Conservation (phyloP, 345 rosid species). For the Euphorbia peplus region DNA sequence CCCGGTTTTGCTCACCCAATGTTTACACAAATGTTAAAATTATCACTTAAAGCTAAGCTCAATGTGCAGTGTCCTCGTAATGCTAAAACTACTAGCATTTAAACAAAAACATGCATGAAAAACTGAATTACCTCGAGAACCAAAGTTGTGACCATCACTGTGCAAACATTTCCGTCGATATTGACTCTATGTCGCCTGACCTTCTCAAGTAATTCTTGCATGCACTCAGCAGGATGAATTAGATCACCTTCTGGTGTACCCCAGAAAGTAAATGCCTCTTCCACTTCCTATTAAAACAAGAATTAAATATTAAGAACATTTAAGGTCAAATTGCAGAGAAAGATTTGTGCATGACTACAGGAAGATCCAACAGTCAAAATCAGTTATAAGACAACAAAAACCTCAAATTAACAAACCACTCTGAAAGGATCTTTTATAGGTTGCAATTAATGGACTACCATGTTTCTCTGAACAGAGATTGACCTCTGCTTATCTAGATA, state of each 20-base stretch:
- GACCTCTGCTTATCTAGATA: neutral
- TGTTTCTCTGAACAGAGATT: neutral
- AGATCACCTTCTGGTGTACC: constrained; percentile 82
- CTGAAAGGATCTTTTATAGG: neutral
- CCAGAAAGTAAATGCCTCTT: constrained; percentile 86
- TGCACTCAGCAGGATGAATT: constrained; percentile 95
- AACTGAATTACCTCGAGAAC: constrained; percentile 81
- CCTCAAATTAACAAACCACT: neutral
- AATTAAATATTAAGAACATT: constrained; percentile 1
- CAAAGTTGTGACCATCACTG: constrained; percentile 91
- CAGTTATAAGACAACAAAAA: neutral
- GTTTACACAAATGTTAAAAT: neutral
- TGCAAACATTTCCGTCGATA: constrained; percentile 86
- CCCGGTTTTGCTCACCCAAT: neutral
- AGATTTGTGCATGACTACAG: neutral
- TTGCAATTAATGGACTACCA: neutral
- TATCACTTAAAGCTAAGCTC: neutral
- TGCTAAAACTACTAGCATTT: neutral
- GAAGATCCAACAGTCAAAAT: neutral
- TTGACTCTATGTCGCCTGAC: constrained; percentile 83
- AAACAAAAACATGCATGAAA: neutral
- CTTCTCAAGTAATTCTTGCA: constrained; percentile 92
- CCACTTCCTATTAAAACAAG: constrained; percentile 64
- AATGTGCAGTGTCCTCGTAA: neutral
- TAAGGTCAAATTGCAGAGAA: neutral